Base-by-base conservation (phyloP, 179 eudicot species). In the Silene vulgaris region DNA sequence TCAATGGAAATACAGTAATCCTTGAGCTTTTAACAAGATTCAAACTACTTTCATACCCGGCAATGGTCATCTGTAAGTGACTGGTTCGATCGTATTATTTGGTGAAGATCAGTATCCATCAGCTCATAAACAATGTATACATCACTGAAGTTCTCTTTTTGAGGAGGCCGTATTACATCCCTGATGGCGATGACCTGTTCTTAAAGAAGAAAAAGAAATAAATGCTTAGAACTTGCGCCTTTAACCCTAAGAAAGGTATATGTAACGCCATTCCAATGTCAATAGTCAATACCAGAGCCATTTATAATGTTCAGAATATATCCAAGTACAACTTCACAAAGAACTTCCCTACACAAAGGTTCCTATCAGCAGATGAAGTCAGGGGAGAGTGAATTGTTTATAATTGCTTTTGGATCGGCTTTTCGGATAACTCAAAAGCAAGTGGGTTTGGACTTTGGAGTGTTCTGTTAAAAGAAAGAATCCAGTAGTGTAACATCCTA, bases 51-150 rank as follows among this genome's bases (percentile, higher is more conserved):
- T 17, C 91, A 60, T 75, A 92, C 97, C 94, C 91, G 94, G 77
- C 95, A 92, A 80, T 92, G 97, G 82, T 92, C 97, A 84, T 92
- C 92, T 26, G 90, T 80, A 71, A 91, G 80, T 35, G 75, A 73
- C 75, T 92, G 94, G 84, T 78, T 84, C 83, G 97, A 92, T 26
- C 84, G 86, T 69, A 92, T 88, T 67, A 92, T 92, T 81, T 92
- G 95, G 72, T 89, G 94, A 77, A 92, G 97, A 85, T 92, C 97
- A 63, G 97, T 91, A 83, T 92, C 97, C 97, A 92, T 91, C 69
- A 92, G 77, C 74, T 92, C 97, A 69, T 83, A 88, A 69, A 92
- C 92, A 71, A 89, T 88, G 84, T 91, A 92, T 19, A 92, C 97
- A 75, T 92, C 97, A 75, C 84, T 87, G 80, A 92, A 92, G 74